Evolutionary conservation across 2,329 filamentous ascomycete genomes (phyloP).

Genomic region (Pleoardoris graminearum): DNA sequence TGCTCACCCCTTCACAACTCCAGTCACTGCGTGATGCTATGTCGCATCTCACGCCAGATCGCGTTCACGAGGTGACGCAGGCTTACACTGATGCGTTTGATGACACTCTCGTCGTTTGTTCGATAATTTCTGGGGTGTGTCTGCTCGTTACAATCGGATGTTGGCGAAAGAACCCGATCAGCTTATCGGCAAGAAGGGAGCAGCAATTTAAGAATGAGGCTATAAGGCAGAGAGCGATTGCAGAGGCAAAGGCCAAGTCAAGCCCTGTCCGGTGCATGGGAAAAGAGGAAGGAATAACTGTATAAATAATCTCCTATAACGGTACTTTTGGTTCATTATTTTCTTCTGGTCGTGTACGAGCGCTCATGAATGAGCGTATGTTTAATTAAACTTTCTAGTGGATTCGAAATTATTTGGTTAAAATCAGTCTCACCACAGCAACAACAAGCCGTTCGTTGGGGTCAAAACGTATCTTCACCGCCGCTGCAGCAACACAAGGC

Average conservation of each 20-base stretch:
- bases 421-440: not conserved
- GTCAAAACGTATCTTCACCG: not conserved
- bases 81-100: conserved; percentile 24
- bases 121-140: conserved; percentile 18
- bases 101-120: conserved; percentile 19
- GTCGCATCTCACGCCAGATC: not conserved
- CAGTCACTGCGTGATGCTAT: conserved; percentile 14
- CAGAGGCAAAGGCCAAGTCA: not conserved
- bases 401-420: not conserved
- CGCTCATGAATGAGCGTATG: not conserved
- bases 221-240: not conserved
- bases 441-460: not conserved
- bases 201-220: not conserved
- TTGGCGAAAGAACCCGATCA: conserved; percentile 10
- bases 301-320: not conserved
- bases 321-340: not conserved
- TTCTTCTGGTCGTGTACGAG: not conserved
- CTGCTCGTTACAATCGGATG: conserved; percentile 18
- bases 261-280: not conserved
- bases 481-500: not conserved
- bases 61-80: conserved; percentile 6
- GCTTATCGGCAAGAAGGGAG: not conserved
- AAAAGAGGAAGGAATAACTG: not conserved
- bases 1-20: conserved; percentile 8
- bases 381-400: not conserved